Evolutionary conservation across 2,329 filamentous ascomycete species (phyloP), one percentile per base, ranked within the genome.

Genomic region (Xylariaceae sp.): DNA sequence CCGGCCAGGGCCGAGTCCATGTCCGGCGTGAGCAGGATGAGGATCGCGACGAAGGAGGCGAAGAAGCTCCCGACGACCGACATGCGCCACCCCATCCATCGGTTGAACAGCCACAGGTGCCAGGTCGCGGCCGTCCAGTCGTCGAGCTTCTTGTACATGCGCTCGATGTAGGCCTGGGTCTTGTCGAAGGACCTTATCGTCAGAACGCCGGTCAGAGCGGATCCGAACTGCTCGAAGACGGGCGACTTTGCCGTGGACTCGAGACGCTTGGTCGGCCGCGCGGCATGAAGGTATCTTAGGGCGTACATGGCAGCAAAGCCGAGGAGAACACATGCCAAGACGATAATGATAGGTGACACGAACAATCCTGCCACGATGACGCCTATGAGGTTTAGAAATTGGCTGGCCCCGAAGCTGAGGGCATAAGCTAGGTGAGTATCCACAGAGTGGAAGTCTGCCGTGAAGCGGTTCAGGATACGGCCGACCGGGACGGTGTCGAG

Each of bases 161-260:
- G 70, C 9, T 77, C 66, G 29, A 83, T 64, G 43, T 87, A 90
- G 1, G 69, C 67, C 14, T 75, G 65, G 0, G 67, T 63, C 61
- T 85, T 87, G 43, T 77, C 76, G 45, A 84, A 90, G 0, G 81
- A 80, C 10, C 85, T 75, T 33, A 92, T 85, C 0, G 84, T 89
- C 2, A 75, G 67, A 13, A 92, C 74, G 5, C 85, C 85, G 0
- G 74, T 71, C 8, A 90, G 68, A 0, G 81, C 75, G 1, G 81
- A 77, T 9, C 79, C 80, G 47, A 90, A 89, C 41, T 85, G 77
- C 53, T 90, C 84, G 46, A 87, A 89, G 1, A 90, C 77, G 0
- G 85, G 85, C 0, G 79, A 84, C 56, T 87, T 89, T 35, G 77
- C 73, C 3, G 72, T 85, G 43, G 79, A 85, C 55, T 90, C 84